Base-by-base conservation (phyloP, 805 yeast genomes). In the Clavispora vitiphila region DNA sequence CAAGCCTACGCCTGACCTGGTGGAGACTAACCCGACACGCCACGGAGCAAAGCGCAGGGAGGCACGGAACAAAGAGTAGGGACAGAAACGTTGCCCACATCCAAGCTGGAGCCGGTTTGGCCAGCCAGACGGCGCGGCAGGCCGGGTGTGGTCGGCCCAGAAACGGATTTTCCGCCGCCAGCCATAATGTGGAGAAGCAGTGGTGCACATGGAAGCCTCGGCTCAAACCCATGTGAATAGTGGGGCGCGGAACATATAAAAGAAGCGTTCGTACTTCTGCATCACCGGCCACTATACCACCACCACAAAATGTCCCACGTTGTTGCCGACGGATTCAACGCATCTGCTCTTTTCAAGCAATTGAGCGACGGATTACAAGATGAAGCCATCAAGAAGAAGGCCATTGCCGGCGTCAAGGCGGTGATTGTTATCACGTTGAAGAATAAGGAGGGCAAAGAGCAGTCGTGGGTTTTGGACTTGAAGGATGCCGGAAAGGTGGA, bases 341-440 rank as follows among this genome's bases (percentile, higher is more conserved):
- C 75, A 41, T 69, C 73, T 39, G 58, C 62, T 40, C 60, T 69
- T 42, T 67, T 71, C 54, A 60, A 64, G 51, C 61, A 61, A 47
- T 65, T 72, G 52, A 51, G 57, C 38, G 63, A 55, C 35, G 74
- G 67, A 18, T 61, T 72, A 48, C 55, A 61, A 40, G 72, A 69
- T 46, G 59, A 55, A 39, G 57, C 54, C 35, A 47, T 53, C 41
- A 65, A 55, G 47, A 60, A 64, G 54, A 61, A 67, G 57, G 73
- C 74, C 41, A 59, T 72, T 47, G 42, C 54, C 38, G 71, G 68
- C 31, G 80, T 86, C 55, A 75, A 78, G 55, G 80, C 86, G 25
- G 64, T 75, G 25, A 78, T 86, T 44, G 77, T 74, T 35, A 81
- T 86, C 62, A 80, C 82, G 26, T 48, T 51, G 47, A 50, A 50